phyloP scores from a whole-genome alignment of 805 yeast genomes.

The Torulaspora maleeae region DNA sequence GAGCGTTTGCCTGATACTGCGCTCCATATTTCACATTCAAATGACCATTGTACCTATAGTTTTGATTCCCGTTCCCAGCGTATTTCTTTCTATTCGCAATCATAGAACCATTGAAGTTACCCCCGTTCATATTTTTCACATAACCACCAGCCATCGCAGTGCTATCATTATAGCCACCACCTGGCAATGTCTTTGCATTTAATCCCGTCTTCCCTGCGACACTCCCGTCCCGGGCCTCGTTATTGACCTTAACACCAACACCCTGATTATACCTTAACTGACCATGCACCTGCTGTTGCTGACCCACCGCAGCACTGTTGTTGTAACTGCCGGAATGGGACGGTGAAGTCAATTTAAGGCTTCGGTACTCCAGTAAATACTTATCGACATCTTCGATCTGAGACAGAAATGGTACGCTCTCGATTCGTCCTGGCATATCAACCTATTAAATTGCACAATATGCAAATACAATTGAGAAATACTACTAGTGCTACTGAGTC shows the following conservation, averaged over 20 bases:
- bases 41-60: constrained; percentile 13
- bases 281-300: constrained; percentile 2
- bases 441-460: not conserved
- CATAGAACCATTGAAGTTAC: constrained; percentile 2
- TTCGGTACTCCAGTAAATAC: constrained; percentile 28
- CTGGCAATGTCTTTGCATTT: constrained; percentile 6
- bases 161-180: constrained; percentile 4
- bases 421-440: constrained; percentile 31
- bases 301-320: not conserved
- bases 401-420: constrained; percentile 32
- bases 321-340: constrained; percentile 7
- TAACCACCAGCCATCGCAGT: constrained; percentile 11
- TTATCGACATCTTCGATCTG: constrained; percentile 36
- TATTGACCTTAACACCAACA: constrained; percentile 1
- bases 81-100: constrained; percentile 11
- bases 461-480: not conserved
- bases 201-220: constrained; percentile 2
- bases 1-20: constrained; percentile 5
- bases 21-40: constrained; percentile 12
- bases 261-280: constrained; percentile 6
- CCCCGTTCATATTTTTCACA: constrained; percentile 7
- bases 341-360: constrained; percentile 21
- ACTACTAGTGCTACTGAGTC: not conserved
- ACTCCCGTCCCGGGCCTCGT: constrained; percentile 2
- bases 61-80: constrained; percentile 9